phyloP scores from a whole-genome alignment of 2,329 filamentous ascomycete genomes.

The Ustilaginoidea virens region DNA sequence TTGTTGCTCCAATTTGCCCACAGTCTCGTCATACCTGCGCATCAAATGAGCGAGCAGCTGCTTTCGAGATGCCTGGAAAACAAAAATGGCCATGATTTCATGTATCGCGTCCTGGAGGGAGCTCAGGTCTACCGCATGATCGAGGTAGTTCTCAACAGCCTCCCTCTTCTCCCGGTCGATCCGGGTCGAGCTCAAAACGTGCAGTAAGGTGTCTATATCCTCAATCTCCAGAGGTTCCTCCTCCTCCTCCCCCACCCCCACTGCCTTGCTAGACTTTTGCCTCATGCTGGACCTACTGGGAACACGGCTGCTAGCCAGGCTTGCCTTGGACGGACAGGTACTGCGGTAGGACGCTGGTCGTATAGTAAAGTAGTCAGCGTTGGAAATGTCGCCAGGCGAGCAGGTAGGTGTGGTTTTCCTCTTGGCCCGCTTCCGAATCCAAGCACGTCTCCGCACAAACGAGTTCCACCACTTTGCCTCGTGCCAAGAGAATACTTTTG shows the following conservation, averaged over 20 bases:
- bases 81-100: slow-evolving; percentile 69
- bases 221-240: slow-evolving; percentile 43
- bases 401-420: slow-evolving; percentile 27
- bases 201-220: slow-evolving; percentile 55
- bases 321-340: slow-evolving; percentile 14
- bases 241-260: slow-evolving; percentile 27
- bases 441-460: slow-evolving; percentile 79
- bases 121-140: slow-evolving; percentile 59
- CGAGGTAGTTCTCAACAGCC: slow-evolving; percentile 67
- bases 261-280: slow-evolving; percentile 16
- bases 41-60: slow-evolving; percentile 59
- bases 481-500: slow-evolving; percentile 67
- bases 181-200: slow-evolving; percentile 48
- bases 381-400: slow-evolving; percentile 49
- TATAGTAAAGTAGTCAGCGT: slow-evolving; percentile 67
- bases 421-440: slow-evolving; percentile 69
- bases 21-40: slow-evolving; percentile 33
- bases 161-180: slow-evolving; percentile 90
- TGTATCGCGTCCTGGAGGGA: slow-evolving; percentile 66
- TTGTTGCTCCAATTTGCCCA: slow-evolving; percentile 21
- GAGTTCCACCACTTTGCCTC: slow-evolving; percentile 85
- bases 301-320: slow-evolving; percentile 16
- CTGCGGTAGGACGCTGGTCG: slow-evolving; percentile 32
- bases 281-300: slow-evolving; percentile 22
- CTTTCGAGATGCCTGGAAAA: slow-evolving; percentile 78